A percentile compares a stretch with the other conserved stretches of the same genome.
Evolutionary conservation across 78 protist genomes (phyloP).

Genomic region (slime mould (Dictyostelium discoideum)): DNA sequence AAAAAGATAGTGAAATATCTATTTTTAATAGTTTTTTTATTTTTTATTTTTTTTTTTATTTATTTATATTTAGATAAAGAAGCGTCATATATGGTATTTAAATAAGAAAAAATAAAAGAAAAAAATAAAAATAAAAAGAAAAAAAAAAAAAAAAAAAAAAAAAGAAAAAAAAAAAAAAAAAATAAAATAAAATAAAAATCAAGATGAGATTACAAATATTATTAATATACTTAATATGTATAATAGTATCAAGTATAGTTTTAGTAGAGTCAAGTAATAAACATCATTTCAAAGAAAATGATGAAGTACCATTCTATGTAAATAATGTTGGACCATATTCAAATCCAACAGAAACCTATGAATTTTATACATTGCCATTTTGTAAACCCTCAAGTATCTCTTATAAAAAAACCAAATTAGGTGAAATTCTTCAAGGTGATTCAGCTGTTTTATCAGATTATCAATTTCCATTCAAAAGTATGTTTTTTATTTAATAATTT

Average conservation of each 20-base stretch:
- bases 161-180: background rate
- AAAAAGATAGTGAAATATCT: background rate
- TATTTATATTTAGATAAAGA: background rate
- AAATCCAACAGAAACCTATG: constrained; percentile 97
- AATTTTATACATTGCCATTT: constrained; percentile 92
- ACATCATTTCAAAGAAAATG: constrained; percentile 42
- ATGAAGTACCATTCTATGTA: constrained; percentile 83
- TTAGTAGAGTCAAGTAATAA: background rate
- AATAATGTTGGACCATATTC: constrained; percentile 96
- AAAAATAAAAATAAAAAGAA: too few relatives aligned
- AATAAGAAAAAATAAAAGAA: background rate
- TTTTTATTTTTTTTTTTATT: background rate
- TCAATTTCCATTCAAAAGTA: constrained; percentile 78
- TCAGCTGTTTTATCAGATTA: constrained; percentile 83
- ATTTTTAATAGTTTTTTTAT: background rate
- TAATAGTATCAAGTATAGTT: background rate
- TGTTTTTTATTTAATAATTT: background rate
- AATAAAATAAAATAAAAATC: background rate
- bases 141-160: too few relatives aligned
- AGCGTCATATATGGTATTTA: background rate
- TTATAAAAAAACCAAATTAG: constrained; percentile 83
- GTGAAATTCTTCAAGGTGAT: constrained; percentile 94
- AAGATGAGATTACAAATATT: background rate
- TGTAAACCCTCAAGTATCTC: constrained; percentile 82
- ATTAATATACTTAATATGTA: background rate